Conservation (phyloP, 352 stramenopile genomes). For the Phytophthora tentaculata region DNA sequence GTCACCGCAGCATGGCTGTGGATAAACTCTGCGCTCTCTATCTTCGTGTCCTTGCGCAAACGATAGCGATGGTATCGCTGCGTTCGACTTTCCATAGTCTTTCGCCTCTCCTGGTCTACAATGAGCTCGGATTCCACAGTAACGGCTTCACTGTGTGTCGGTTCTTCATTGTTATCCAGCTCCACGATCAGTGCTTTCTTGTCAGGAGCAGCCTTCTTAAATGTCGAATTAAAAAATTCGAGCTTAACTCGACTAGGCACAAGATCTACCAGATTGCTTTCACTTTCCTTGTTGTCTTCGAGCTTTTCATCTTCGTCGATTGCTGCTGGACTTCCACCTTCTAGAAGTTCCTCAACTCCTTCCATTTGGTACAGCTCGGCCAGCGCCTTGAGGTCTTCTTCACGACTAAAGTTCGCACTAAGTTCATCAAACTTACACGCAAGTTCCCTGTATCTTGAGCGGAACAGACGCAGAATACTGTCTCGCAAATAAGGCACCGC, state of each 20-base stretch:
- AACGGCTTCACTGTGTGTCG: slow-evolving; percentile 1
- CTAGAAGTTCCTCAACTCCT: slow-evolving; percentile 78
- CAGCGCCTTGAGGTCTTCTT: slow-evolving; percentile 68
- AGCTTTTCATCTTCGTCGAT: slow-evolving; percentile 14
- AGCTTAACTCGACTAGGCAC: slow-evolving; percentile 46
- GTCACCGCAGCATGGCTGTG: slow-evolving; percentile 41
- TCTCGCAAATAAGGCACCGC: slow-evolving; percentile 75
- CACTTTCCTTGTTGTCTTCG: slow-evolving; percentile 12
- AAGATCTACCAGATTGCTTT: slow-evolving; percentile 14
- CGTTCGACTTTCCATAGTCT: slow-evolving; percentile 60
- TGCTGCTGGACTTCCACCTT: slow-evolving; percentile 24
- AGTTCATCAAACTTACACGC: slow-evolving; percentile 54
- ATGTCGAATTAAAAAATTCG: slow-evolving; percentile 44
- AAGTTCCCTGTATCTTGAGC: slow-evolving; percentile 42
- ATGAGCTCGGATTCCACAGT: slow-evolving; percentile 45
- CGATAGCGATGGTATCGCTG: slow-evolving; percentile 70
- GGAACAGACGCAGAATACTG: slow-evolving; percentile 54
- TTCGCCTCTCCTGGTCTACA: slow-evolving; percentile 54
- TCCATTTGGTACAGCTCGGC: slow-evolving; percentile 85
- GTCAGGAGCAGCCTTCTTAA: neutral
- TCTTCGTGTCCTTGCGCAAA: slow-evolving; percentile 24
- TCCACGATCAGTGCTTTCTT: slow-evolving; percentile 75
- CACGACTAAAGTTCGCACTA: slow-evolving; percentile 50
- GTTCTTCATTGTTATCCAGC: slow-evolving; percentile 45
- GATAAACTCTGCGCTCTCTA: slow-evolving; percentile 23